These are phyloP conservation scores for Boletus smithii DNA, from an alignment of 1,284 basidiomycete genomes.

Conservation along the genomic window DNA sequence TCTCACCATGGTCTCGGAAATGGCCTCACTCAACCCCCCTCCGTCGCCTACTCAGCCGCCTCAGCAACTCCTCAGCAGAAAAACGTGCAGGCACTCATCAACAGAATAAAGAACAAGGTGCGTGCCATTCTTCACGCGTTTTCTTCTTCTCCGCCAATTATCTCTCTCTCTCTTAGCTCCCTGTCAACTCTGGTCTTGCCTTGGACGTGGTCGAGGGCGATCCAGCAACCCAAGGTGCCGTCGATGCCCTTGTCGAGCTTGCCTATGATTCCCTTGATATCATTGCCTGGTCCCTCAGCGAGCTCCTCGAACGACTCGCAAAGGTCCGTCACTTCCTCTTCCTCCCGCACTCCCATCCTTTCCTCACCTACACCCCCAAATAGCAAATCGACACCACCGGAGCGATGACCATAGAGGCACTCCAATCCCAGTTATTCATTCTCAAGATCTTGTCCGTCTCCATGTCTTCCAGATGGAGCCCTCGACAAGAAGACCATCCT, in stretches of 20 bases:
- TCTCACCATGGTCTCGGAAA: slow-evolving; percentile 44
- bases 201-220: slow-evolving; percentile 75
- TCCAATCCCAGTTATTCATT: slow-evolving; percentile 88
- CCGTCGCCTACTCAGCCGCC: slow-evolving; percentile 35
- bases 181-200: slow-evolving; percentile 75
- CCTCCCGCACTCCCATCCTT: slow-evolving; percentile 1
- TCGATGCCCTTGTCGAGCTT: slow-evolving; percentile 76
- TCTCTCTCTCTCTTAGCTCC: slow-evolving; percentile 53
- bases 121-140: slow-evolving; percentile 5
- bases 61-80: slow-evolving; percentile 64
- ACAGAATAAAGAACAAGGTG: slow-evolving; percentile 71
- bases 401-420: slow-evolving; percentile 62
- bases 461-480: slow-evolving; percentile 75
- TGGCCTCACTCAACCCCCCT: slow-evolving; percentile 32
- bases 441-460: slow-evolving; percentile 80
- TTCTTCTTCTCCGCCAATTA: background rate
- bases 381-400: slow-evolving; percentile 53
- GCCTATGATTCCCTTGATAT: slow-evolving; percentile 73
- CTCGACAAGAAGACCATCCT: slow-evolving; percentile 37
- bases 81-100: slow-evolving; percentile 68
- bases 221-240: slow-evolving; percentile 65
- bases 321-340: slow-evolving; percentile 51
- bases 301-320: slow-evolving; percentile 71
- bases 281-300: slow-evolving; percentile 74
- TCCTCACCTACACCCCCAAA: slow-evolving; percentile 13